Percentiles rank a stretch among this genome's conserved stretches.
These are phyloP conservation scores for Deinandra increscens DNA, from an alignment of 129 eudicot species.

Conservation along the genomic window DNA sequence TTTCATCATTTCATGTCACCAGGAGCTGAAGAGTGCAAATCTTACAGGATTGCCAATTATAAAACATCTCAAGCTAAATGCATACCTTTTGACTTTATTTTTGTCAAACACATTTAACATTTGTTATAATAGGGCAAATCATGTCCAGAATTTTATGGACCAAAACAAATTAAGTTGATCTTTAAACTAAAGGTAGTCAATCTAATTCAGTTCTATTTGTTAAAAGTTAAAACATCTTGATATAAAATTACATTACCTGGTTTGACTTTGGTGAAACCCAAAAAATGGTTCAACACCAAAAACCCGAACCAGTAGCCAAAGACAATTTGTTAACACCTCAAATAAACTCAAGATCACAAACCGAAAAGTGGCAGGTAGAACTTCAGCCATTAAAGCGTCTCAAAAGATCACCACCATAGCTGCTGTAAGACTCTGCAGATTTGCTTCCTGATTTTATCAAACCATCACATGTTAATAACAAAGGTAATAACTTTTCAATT, in stretches of 20 bases:
- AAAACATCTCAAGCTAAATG: no score
- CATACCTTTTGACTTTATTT: no score
- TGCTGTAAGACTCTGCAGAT: constrained; percentile 14
- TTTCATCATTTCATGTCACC: no score
- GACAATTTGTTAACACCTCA: background rate
- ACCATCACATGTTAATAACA: constrained; percentile 17
- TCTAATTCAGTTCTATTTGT: background rate
- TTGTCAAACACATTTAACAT: no score
- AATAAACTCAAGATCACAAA: background rate
- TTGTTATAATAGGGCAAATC: no score
- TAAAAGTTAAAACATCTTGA: background rate
- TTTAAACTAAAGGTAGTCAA: background rate
- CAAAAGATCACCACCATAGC: constrained; percentile 17
- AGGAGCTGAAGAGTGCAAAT: no score
- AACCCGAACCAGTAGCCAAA: background rate
- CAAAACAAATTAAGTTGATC: background rate
- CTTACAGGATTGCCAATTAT: no score
- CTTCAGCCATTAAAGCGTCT: background rate
- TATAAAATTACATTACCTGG: background rate
- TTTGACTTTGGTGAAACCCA: background rate
- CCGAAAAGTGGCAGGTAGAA: background rate
- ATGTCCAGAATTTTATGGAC: no score
- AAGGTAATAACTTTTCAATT: no score
- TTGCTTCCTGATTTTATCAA: constrained; percentile 24
- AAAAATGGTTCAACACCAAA: background rate